Evolutionary conservation across 768 basidiomycete genomes (phyloP).

Genomic region (Suillus americanus): DNA sequence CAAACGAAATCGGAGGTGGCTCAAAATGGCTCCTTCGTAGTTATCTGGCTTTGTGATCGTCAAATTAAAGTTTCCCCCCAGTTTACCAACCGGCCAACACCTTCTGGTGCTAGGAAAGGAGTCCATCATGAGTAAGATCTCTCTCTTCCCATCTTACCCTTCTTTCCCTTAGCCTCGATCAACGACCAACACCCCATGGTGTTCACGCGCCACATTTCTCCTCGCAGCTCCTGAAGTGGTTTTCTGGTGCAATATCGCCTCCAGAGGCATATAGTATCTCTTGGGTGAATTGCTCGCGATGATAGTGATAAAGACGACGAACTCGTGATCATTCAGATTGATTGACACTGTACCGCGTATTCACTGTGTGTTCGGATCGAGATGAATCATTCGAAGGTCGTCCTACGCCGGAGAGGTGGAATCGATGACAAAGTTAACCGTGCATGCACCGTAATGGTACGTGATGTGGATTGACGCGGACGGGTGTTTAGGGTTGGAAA

Average conservation of each 20-base stretch:
- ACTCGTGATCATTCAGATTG: neutral
- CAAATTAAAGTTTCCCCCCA: neutral
- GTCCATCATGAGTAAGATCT: neutral
- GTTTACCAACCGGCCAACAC: neutral
- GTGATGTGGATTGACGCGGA: neutral
- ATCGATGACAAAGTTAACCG: neutral
- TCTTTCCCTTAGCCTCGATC: neutral
- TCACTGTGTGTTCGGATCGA: neutral
- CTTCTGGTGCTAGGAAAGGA: neutral
- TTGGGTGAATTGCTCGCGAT: neutral
- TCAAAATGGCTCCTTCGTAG: no score
- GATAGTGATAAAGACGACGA: neutral
- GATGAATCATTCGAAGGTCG: neutral
- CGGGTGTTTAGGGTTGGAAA: neutral
- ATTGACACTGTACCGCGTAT: neutral
- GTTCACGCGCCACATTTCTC: slow-evolving; percentile 29
- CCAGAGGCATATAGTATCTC: neutral
- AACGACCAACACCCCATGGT: slow-evolving; percentile 17
- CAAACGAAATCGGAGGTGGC: neutral
- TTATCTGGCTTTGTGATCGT: neutral
- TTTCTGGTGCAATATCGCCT: slow-evolving; percentile 9
- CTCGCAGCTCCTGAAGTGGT: slow-evolving; percentile 33
- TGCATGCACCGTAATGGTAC: neutral
- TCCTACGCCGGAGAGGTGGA: neutral
- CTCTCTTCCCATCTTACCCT: neutral